Conservation (phyloP, 495 filamentous ascomycete species). For the Geopyxis carbonaria region DNA sequence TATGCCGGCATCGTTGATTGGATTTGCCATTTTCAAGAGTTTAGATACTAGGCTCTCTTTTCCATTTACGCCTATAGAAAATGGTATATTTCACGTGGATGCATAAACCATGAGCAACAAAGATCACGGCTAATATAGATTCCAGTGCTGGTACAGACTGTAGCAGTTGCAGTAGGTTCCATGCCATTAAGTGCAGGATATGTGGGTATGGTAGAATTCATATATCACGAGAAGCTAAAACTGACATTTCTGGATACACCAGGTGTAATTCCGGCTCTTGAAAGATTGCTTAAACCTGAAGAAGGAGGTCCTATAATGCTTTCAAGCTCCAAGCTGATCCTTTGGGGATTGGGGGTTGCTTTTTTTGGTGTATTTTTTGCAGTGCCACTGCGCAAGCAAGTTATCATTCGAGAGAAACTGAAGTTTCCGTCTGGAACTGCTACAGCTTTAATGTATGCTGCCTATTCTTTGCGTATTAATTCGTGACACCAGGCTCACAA, state of each 20-base stretch:
- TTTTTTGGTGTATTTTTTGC: slow-evolving; percentile 96
- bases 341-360: slow-evolving; percentile 83
- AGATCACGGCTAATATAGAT: too few species aligned
- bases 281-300: slow-evolving; percentile 57
- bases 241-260: slow-evolving; percentile 2
- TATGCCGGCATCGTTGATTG: slow-evolving; percentile 88
- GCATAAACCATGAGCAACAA: too few species aligned
- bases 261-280: slow-evolving; percentile 63
- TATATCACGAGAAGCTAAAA: slow-evolving; percentile 17
- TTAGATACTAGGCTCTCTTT: slow-evolving; percentile 49
- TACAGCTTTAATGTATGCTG: slow-evolving; percentile 74
- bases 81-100: slow-evolving; percentile 40
- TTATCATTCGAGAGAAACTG: slow-evolving; percentile 79
- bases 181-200: slow-evolving; percentile 96
- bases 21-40: slow-evolving; percentile 88
- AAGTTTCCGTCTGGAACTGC: slow-evolving; percentile 92
- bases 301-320: slow-evolving; percentile 64
- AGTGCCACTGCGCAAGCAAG: slow-evolving; percentile 68
- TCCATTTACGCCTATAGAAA: slow-evolving; percentile 88
- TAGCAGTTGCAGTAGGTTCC: slow-evolving; percentile 84
- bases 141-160: slow-evolving; percentile 79
- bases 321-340: slow-evolving; percentile 53
- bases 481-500: slow-evolving; percentile 23
- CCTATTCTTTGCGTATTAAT: background rate
- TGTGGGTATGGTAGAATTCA: slow-evolving; percentile 43